phyloP scores from a whole-genome alignment of 345 rosid genomes.

The Cardiospermum halicacabum region DNA sequence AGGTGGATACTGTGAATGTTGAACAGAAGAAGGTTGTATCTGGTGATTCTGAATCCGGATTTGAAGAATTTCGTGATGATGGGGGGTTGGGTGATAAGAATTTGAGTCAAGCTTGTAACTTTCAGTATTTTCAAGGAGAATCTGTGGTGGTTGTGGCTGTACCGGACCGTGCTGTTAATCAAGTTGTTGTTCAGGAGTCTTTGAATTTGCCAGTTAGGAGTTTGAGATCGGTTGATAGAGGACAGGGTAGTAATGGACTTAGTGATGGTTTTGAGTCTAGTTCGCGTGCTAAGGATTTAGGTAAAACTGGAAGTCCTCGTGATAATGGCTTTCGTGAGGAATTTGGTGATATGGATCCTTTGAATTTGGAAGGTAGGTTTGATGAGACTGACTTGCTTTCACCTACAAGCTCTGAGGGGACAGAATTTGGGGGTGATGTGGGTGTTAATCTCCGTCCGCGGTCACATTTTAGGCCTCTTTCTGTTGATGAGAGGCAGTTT shows the following conservation, averaged over 20 bases:
- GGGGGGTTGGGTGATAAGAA: slow-evolving; percentile 25
- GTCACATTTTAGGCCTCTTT: slow-evolving; percentile 48
- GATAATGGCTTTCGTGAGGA: slow-evolving; percentile 22
- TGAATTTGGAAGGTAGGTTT: slow-evolving; percentile 31
- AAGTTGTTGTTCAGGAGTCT: slow-evolving; percentile 31
- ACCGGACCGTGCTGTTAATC: slow-evolving; percentile 39
- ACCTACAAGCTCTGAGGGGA: slow-evolving; percentile 37
- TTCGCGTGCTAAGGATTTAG: slow-evolving; percentile 21
- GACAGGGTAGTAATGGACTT: slow-evolving; percentile 16
- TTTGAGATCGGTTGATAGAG: slow-evolving; percentile 36
- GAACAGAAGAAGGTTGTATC: slow-evolving; percentile 23
- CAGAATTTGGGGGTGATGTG: slow-evolving; percentile 31
- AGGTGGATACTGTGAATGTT: slow-evolving; percentile 7
- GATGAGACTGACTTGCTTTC: slow-evolving; percentile 34
- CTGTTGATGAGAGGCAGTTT: slow-evolving; percentile 57
- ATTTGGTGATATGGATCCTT: slow-evolving; percentile 28
- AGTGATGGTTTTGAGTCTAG: slow-evolving; percentile 33
- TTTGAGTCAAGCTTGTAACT: slow-evolving; percentile 52
- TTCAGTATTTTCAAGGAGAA: slow-evolving; percentile 50
- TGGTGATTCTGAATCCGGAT: slow-evolving; percentile 23
- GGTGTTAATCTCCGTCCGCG: slow-evolving; percentile 9
- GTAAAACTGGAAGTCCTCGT: slow-evolving; percentile 17
- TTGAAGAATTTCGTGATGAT: slow-evolving; percentile 21
- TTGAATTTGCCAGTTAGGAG: slow-evolving; percentile 84
- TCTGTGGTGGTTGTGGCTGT: slow-evolving; percentile 54